Conservation (phyloP, 352 stramenopile genomes). For the Thraustochytrium striatum region DNA sequence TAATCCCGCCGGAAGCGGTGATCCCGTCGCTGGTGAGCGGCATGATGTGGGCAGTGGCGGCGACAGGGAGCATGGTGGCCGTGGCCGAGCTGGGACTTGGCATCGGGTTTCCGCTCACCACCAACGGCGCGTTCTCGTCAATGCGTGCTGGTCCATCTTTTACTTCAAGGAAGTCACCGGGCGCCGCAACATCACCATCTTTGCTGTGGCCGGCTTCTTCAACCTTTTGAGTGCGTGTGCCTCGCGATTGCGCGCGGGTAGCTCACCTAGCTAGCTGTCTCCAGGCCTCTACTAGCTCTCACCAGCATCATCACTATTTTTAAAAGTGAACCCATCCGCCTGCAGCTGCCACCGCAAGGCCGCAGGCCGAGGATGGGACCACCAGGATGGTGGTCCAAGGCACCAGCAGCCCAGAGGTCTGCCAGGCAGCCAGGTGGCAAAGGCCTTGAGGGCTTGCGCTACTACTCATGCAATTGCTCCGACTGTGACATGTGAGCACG, state of each 20-base stretch:
- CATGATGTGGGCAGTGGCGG: conserved; percentile 36
- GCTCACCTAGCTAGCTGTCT: no score
- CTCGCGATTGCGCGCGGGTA: background rate
- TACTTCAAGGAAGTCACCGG: conserved; percentile 41
- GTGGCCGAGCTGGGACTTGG: conserved; percentile 5
- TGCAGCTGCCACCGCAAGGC: no score
- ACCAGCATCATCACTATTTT: no score
- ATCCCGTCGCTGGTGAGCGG: conserved; percentile 24
- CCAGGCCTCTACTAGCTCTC: no score
- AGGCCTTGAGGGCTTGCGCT: no score
- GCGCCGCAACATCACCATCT: conserved; percentile 5
- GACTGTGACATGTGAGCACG: no score
- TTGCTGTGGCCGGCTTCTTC: conserved; percentile 3
- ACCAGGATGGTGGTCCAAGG: no score
- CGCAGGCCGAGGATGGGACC: no score
- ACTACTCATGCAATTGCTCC: no score
- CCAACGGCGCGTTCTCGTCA: conserved; percentile 47
- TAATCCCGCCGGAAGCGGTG: conserved; percentile 7
- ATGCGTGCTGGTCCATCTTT: conserved; percentile 25
- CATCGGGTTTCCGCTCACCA: conserved; percentile 38
- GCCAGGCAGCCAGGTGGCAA: no score
- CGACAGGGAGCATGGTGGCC: conserved; percentile 31
- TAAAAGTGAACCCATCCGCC: no score
- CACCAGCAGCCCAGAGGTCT: no score
- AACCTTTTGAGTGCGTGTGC: conserved; percentile 24